Evolutionary conservation across 768 basidiomycete genomes (phyloP).

Genomic region (Mycena capillaripes): DNA sequence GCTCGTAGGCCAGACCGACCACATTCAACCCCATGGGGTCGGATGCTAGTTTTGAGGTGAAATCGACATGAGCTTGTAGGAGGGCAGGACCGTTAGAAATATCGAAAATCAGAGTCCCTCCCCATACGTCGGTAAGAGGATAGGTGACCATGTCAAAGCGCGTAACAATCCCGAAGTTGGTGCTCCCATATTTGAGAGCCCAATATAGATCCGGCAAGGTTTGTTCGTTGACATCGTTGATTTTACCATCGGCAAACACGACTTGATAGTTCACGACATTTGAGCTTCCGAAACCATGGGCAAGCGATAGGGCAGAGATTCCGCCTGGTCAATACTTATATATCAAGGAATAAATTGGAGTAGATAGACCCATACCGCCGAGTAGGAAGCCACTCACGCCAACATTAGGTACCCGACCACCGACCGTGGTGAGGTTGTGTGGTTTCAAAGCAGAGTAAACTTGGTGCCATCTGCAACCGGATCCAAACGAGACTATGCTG

Average conservation of each 20-base stretch:
- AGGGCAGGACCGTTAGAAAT: conserved; percentile 31
- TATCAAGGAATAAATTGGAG: neutral
- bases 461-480: conserved; percentile 27
- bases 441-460: conserved; percentile 22
- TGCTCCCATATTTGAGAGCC: conserved; percentile 40
- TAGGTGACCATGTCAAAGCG: conserved; percentile 40
- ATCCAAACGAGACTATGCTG: conserved; percentile 14
- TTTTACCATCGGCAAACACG: conserved; percentile 34
- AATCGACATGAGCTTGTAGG: conserved; percentile 30
- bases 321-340: conserved; percentile 26
- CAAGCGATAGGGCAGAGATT: conserved; percentile 35
- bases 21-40: conserved; percentile 34
- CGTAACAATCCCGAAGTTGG: conserved; percentile 41
- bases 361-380: conserved; percentile 5
- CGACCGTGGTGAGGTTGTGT: conserved; percentile 30
- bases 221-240: conserved; percentile 30
- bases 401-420: conserved; percentile 24
- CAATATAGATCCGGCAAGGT: conserved; percentile 33
- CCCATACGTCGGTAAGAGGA: conserved; percentile 34
- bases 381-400: conserved; percentile 33
- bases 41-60: conserved; percentile 26
- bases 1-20: conserved; percentile 33
- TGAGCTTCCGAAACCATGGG: conserved; percentile 37
- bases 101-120: conserved; percentile 30
- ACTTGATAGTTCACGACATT: conserved; percentile 38